Evolutionary conservation across 192 early-diverging fungal species (phyloP), one percentile per base, ranked within the genome.

Genomic region (Coemansia sp.): DNA sequence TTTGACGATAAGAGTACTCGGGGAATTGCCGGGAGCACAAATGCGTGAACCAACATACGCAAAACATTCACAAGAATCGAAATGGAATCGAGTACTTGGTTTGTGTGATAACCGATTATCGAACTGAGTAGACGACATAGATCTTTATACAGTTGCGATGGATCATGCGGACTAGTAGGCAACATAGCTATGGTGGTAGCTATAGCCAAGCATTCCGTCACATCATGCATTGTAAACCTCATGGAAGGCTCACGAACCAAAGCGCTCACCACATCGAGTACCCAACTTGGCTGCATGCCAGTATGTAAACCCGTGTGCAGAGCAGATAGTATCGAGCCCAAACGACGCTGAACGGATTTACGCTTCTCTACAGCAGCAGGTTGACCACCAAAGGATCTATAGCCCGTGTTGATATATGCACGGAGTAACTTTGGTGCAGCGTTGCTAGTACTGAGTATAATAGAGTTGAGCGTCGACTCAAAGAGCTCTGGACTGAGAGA

Each of bases 11-110:
- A 34, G 27, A 24, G 18, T 33, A 3, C 52, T 11, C 54, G 28
- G 5, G 50, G 49, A 2, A 55, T 14, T 1, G 57, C 36, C 11
- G 60, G 66, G 1, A 46, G 15, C 5, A 69, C 61, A 57, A 76
- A 76, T 4, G 72, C 72, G 25, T 76, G 72, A 4, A 69, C 24
- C 37, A 76, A 39, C 10, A 38, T 17, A 10, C 72, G 66, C 29
- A 76, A 22, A 2, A 46, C 17, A 3, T 41, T 45, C 3, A 49
- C 47, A 15, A 64, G 29, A 5, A 64, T 29, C 5, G 72, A 53
- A 9, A 76, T 35, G 4, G 55, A 48, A 33, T 55, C 60, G 47
- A 75, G 47, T 4, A 58, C 57, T 0, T 52, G 32, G 15, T 47
- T 37, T 5, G 60, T 58, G 42, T 64, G 61, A 39, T 63, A 53